These are phyloP conservation scores for Dacryopinax spathularia DNA, from an alignment of 768 basidiomycete species.

Conservation along the genomic window DNA sequence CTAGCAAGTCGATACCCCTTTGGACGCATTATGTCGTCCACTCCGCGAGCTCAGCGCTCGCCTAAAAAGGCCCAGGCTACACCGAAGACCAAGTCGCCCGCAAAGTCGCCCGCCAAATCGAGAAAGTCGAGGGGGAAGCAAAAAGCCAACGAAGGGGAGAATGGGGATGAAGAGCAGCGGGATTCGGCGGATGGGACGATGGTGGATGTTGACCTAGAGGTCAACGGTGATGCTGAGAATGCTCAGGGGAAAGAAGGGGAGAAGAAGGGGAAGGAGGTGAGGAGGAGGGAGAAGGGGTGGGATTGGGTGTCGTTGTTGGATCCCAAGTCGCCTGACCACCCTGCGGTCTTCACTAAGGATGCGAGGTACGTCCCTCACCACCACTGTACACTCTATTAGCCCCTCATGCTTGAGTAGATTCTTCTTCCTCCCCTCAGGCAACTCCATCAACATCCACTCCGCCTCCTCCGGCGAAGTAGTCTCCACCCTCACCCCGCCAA, in stretches of 20 bases:
- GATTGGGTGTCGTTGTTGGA: neutral
- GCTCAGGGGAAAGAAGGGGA: neutral
- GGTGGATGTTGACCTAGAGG: neutral
- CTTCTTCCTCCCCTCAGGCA: slow-evolving; percentile 76
- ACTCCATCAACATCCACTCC: slow-evolving; percentile 76
- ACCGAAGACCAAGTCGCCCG: neutral
- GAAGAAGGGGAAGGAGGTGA: neutral
- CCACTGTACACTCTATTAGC: slow-evolving; percentile 7
- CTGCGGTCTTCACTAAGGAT: slow-evolving; percentile 77
- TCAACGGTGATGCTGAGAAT: neutral
- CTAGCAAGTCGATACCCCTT: neutral
- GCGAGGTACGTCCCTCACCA: slow-evolving; percentile 44
- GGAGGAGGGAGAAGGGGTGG: neutral
- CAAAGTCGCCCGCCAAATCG: neutral
- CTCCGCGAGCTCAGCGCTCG: neutral
- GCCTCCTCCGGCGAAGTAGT: slow-evolving; percentile 60
- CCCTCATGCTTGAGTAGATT: slow-evolving; percentile 38
- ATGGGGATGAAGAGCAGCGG: neutral
- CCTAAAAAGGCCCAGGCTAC: neutral
- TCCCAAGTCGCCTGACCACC: slow-evolving; percentile 27
- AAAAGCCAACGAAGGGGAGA: neutral
- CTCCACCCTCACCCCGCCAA: slow-evolving; percentile 57
- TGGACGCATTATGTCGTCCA: neutral
- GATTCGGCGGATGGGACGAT: neutral
- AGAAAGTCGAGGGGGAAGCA: neutral